A percentile compares a stretch with the other conserved stretches of the same genome.
Evolutionary conservation across 306 rosid genomes (phyloP).

Genomic region (Dryas alaskensis): DNA sequence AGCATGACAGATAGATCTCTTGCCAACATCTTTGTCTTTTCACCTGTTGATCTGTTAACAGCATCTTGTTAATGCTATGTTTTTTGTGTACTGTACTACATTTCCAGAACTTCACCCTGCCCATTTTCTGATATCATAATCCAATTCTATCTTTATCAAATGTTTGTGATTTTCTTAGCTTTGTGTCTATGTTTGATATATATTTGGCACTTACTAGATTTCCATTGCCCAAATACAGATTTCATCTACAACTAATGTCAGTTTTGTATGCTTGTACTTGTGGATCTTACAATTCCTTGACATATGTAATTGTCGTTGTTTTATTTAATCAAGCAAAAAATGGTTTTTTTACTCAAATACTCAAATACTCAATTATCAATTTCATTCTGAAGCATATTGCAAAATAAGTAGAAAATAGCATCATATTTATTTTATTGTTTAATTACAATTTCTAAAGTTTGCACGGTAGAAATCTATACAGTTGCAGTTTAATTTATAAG

Average conservation of each 20-base stretch:
- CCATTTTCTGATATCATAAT: background rate
- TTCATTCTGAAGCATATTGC: background rate
- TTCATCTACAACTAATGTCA: background rate
- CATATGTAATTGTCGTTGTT: background rate
- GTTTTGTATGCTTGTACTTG: no score
- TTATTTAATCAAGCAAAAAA: background rate
- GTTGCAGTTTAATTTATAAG: constrained; percentile 30
- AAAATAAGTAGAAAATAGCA: background rate
- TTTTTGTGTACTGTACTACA: background rate
- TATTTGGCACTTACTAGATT: background rate
- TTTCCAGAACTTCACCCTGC: background rate
- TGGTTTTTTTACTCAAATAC: background rate
- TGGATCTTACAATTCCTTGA: background rate
- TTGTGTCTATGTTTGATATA: background rate
- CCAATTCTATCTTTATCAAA: background rate
- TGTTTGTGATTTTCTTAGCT: background rate
- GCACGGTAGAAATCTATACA: constrained; percentile 7
- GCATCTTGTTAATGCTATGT: background rate
- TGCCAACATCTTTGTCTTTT: background rate
- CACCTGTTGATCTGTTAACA: constrained; percentile 1
- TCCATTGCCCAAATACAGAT: background rate
- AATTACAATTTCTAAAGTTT: background rate
- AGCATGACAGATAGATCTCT: background rate
- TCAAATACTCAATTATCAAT: background rate
- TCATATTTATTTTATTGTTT: background rate